phyloP scores from a whole-genome alignment of 371 early-diverging fungal species.

The Mortierella polycephala region DNA sequence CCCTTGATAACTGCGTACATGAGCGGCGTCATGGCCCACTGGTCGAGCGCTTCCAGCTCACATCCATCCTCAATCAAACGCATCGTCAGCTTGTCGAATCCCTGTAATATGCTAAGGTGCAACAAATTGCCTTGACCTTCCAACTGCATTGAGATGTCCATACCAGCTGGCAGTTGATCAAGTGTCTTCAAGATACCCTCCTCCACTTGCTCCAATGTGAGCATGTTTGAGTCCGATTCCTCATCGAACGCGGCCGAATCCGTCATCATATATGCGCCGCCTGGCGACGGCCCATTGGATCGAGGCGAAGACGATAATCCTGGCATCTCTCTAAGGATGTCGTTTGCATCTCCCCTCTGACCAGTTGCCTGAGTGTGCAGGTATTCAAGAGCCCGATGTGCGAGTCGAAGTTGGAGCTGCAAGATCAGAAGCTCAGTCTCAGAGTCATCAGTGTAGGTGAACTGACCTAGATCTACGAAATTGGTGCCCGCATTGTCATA shows the following conservation, averaged over 20 bases:
- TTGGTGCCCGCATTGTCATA: conserved; percentile 21
- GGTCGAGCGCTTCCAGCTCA: conserved; percentile 34
- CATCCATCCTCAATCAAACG: conserved; percentile 40
- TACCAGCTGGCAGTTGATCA: conserved; percentile 20
- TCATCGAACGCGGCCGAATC: neutral
- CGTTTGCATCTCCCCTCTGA: conserved; percentile 26
- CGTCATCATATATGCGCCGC: conserved; percentile 12
- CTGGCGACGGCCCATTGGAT: neutral
- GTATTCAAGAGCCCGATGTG: conserved; percentile 47
- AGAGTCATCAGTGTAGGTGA: conserved; percentile 48
- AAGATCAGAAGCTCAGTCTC: conserved; percentile 51
- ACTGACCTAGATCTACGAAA: conserved; percentile 37
- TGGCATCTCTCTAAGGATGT: conserved; percentile 37
- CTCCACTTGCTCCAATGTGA: conserved; percentile 29
- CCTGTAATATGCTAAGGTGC: conserved; percentile 37
- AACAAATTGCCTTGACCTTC: conserved; percentile 37
- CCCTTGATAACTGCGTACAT: conserved; percentile 51
- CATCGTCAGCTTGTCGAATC: conserved; percentile 17
- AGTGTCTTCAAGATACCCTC: conserved; percentile 28
- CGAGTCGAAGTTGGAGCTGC: conserved; percentile 48
- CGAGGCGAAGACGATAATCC: conserved; percentile 9
- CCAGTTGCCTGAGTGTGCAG: conserved; percentile 41
- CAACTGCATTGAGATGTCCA: conserved; percentile 40
- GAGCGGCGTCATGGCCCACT: conserved; percentile 41
- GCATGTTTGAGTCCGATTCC: conserved; percentile 2